Evolutionary conservation across 2,329 filamentous ascomycete genomes (phyloP), one percentile per base, ranked within the genome.

Genomic region (Rutstroemia sp.): DNA sequence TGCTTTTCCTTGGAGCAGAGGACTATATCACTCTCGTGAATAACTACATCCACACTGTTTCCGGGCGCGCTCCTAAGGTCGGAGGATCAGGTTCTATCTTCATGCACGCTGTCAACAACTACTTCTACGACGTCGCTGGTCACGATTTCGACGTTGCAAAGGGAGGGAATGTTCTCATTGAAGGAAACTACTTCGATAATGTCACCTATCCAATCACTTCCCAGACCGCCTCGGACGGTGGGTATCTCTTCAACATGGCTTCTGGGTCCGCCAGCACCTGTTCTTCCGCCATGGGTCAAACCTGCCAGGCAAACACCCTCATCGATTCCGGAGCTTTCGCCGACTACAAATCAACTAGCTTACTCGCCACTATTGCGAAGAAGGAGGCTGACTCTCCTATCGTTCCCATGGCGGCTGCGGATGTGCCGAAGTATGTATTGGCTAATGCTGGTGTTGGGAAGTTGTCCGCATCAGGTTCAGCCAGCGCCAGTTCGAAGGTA

Each of bases 181-280:
- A 77, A 59, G 75, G 74, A 38, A 76, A 76, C 64, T 70, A 69
- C 58, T 76, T 77, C 59, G 63, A 70, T 38, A 59, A 67, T 6
- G 72, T 75, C 50, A 67, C 68, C 4, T 72, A 27, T 3, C 48
- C 51, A n/a, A 51, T 58, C 7, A 54, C 51, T 23, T 3, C 51
- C 17, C 46, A 21, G 46, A 50, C 50, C n/a, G 23, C 51, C 17
- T 30, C 44, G 1, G 27, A 12, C 4, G 48, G 51, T 39, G 42
- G 45, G 14, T 38, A 23, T 14, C 40, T 55, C 17, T 57, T 55
- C 39, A n/a, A 55, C 23, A 40, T 47, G 3, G 19, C 8, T 14
- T 23, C 51, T n/a, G 45, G 45, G 17, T 30, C 48, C 1, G 49
- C 57, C 8, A 44, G 52, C 27, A 27, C 48, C 30, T 57, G 58